Conservation (phyloP, 1,284 basidiomycete species). For the Leccinum fuscescens region DNA sequence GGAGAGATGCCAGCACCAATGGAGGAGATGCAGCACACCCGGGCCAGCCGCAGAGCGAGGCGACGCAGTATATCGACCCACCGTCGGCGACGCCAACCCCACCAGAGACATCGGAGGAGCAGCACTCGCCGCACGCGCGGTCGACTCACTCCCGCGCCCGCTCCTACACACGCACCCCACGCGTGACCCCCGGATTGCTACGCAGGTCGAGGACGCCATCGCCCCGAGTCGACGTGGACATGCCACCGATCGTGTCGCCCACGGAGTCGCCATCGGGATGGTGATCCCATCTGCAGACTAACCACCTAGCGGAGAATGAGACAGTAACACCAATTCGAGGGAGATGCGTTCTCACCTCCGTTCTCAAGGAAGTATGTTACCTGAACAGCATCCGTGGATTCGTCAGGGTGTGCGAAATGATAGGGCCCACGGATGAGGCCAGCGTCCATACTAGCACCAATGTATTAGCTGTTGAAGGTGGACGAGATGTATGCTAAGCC, state of each 20-base stretch:
- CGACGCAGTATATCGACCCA: slow-evolving; percentile 11
- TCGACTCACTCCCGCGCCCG: background rate
- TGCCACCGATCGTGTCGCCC: slow-evolving; percentile 17
- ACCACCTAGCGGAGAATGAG: background rate
- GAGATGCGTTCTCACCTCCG: background rate
- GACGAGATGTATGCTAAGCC: slow-evolving; percentile 34
- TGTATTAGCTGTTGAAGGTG: slow-evolving; percentile 32
- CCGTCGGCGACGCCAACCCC: slow-evolving; percentile 1
- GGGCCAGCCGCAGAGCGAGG: slow-evolving; percentile 8
- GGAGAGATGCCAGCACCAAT: background rate
- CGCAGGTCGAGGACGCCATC: slow-evolving; percentile 10
- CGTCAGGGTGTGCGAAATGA: slow-evolving; percentile 50
- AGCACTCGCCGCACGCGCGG: slow-evolving; percentile 19
- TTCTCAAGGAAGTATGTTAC: slow-evolving; percentile 50
- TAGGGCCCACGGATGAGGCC: slow-evolving; percentile 52
- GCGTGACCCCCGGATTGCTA: background rate
- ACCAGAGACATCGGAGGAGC: slow-evolving; percentile 13
- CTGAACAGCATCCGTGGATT: slow-evolving; percentile 44
- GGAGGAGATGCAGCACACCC: background rate
- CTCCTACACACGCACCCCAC: background rate
- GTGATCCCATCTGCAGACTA: slow-evolving; percentile 49
- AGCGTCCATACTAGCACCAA: slow-evolving; percentile 31
- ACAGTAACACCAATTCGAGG: background rate
- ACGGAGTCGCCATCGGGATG: slow-evolving; percentile 38
- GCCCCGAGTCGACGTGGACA: background rate